These are phyloP conservation scores for Erodium moschatum DNA, from an alignment of 441 rosid species.

Conservation along the genomic window DNA sequence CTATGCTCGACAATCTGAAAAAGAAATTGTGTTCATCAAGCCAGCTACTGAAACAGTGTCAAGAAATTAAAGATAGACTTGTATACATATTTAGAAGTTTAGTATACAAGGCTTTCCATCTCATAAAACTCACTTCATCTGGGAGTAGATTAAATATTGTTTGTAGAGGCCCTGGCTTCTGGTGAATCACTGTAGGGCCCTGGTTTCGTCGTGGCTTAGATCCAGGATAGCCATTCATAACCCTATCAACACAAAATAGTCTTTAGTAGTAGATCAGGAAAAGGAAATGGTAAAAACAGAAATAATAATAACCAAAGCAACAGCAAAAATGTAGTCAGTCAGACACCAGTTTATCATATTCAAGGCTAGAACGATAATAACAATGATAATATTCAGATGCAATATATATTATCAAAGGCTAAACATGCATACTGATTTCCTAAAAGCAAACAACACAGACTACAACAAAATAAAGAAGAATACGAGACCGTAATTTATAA, in stretches of 20 bases:
- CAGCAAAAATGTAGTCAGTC: background rate
- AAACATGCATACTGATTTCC: background rate
- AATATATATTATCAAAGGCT: no score
- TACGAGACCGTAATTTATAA: background rate
- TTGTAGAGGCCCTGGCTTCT: conserved; percentile 87
- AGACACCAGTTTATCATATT: background rate
- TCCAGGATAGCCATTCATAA: conserved; percentile 62
- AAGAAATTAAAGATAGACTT: conserved; percentile 6
- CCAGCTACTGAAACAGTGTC: background rate
- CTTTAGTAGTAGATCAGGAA: no score
- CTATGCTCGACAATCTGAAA: conserved; percentile 80
- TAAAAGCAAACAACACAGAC: background rate
- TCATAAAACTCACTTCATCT: conserved; percentile 60
- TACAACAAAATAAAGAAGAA: background rate
- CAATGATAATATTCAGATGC: no score
- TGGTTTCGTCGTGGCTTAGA: conserved; percentile 40
- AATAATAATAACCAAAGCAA: background rate
- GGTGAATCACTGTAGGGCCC: conserved; percentile 5
- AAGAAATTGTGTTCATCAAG: conserved; percentile 9
- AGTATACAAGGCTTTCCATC: conserved; percentile 8
- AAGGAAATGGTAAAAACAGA: no score
- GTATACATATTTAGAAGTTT: background rate
- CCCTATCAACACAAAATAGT: conserved; percentile 30
- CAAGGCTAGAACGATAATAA: background rate
- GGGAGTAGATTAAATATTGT: conserved; percentile 82